These are phyloP conservation scores for Tuber magnatum DNA, from an alignment of 495 filamentous ascomycete species.

Conservation along the genomic window DNA sequence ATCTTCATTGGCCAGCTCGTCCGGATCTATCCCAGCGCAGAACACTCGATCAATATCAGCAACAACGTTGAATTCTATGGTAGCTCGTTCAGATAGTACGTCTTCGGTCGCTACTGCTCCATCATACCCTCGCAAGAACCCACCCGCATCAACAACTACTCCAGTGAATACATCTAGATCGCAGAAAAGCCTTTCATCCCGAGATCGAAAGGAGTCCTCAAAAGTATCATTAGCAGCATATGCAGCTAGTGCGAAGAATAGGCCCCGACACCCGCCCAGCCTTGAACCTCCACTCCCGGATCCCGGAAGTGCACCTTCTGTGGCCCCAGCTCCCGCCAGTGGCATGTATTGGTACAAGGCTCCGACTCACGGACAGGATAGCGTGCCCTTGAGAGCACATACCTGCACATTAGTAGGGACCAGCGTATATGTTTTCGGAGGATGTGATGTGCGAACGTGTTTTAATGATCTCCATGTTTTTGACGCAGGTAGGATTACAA, in stretches of 20 bases:
- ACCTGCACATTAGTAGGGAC: constrained; percentile 56
- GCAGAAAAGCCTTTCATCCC: constrained; percentile 33
- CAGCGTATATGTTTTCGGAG: constrained; percentile 60
- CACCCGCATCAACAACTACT: constrained; percentile 28
- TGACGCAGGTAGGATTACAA: constrained; percentile 46
- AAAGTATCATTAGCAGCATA: constrained; percentile 38
- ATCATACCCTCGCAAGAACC: constrained; percentile 17
- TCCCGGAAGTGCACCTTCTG: constrained; percentile 52
- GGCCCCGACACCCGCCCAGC: constrained; percentile 26
- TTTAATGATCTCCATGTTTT: constrained; percentile 61
- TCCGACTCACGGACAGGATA: constrained; percentile 51
- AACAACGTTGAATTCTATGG: constrained; percentile 31
- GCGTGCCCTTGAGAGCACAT: constrained; percentile 55
- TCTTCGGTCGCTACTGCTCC: constrained; percentile 33
- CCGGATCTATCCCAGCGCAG: constrained; percentile 16
- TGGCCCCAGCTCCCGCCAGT: constrained; percentile 55
- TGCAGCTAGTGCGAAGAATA: constrained; percentile 29
- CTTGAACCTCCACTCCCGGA: constrained; percentile 51
- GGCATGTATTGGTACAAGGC: constrained; percentile 65
- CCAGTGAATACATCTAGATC: constrained; percentile 25
- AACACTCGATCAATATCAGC: constrained; percentile 34
- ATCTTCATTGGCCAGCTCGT: constrained; percentile 31
- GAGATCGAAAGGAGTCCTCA: constrained; percentile 33
- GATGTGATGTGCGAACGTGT: constrained; percentile 56
- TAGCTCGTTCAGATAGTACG: constrained; percentile 37